phyloP scores from a whole-genome alignment of 1,139 yeast species.

The Geotrichum aggregatum region DNA sequence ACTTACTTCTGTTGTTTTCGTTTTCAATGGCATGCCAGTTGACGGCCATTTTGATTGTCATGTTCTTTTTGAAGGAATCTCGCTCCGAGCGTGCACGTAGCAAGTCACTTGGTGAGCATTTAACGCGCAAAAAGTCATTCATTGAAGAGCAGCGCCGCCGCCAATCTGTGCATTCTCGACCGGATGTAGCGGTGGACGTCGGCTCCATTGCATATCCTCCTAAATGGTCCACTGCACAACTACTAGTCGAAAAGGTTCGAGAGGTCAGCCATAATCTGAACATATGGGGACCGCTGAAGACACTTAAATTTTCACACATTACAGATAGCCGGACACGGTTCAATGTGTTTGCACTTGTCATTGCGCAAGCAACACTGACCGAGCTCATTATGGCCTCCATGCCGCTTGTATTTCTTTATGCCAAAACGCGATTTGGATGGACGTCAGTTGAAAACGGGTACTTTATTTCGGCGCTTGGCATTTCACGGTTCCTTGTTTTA shows the following conservation, averaged over 20 bases:
- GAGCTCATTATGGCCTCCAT: slow-evolving; percentile 39
- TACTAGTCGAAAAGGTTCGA: slow-evolving; percentile 14
- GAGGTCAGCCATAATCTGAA: slow-evolving; percentile 25
- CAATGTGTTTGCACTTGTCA: slow-evolving; percentile 47
- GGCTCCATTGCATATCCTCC: not conserved
- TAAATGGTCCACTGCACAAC: slow-evolving; percentile 13
- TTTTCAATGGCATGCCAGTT: slow-evolving; percentile 27
- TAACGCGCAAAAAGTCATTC: slow-evolving; percentile 11
- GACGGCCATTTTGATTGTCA: slow-evolving; percentile 38
- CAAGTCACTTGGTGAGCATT: slow-evolving; percentile 38
- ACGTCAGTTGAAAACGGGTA: slow-evolving; percentile 55
- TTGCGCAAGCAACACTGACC: slow-evolving; percentile 47
- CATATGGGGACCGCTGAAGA: slow-evolving; percentile 47
- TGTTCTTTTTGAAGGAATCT: slow-evolving; percentile 55
- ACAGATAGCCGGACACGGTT: slow-evolving; percentile 43
- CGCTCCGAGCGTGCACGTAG: slow-evolving; percentile 46
- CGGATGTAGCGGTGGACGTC: too few species aligned
- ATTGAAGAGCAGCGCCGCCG: slow-evolving; percentile 14
- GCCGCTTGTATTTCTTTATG: slow-evolving; percentile 52
- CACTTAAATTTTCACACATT: slow-evolving; percentile 39
- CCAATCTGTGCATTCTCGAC: slow-evolving; percentile 5
- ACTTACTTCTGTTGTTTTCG: slow-evolving; percentile 32
- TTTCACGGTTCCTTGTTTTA: slow-evolving; percentile 45
- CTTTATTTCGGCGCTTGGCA: slow-evolving; percentile 53
- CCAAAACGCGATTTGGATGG: slow-evolving; percentile 59